These are phyloP conservation scores for Xylariales sp. DNA, from an alignment of 2,329 filamentous ascomycete genomes.

Conservation along the genomic window DNA sequence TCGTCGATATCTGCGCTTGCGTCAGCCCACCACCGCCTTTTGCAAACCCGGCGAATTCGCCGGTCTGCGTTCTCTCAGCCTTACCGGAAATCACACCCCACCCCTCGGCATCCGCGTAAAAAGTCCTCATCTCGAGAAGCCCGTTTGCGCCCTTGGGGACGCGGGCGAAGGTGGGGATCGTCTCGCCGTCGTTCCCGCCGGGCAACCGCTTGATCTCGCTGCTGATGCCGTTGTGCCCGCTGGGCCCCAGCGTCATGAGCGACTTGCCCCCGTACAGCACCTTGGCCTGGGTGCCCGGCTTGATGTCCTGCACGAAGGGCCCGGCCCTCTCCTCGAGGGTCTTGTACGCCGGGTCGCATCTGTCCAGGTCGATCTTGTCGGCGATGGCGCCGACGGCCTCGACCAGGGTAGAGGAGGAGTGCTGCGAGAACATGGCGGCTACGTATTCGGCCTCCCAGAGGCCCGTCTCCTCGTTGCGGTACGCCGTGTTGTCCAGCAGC, in stretches of 20 bases:
- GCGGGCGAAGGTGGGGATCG: conserved; percentile 60
- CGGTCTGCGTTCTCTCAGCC: background rate
- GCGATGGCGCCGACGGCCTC: conserved; percentile 77
- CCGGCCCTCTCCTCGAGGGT: conserved; percentile 76
- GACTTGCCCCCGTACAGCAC: conserved; percentile 64
- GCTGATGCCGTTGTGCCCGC: conserved; percentile 77
- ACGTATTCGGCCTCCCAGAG: conserved; percentile 86
- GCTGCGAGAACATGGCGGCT: conserved; percentile 80
- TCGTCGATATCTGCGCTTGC: conserved; percentile 81
- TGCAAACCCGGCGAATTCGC: background rate
- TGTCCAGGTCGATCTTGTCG: conserved; percentile 73
- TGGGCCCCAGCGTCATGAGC: conserved; percentile 72
- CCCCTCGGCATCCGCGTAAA: conserved; percentile 79
- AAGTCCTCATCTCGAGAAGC: conserved; percentile 73
- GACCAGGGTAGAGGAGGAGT: conserved; percentile 74
- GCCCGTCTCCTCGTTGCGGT: conserved; percentile 61
- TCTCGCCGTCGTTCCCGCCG: conserved; percentile 57
- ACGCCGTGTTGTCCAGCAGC: conserved; percentile 92
- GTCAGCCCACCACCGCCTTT: conserved; percentile 23
- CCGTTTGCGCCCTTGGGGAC: conserved; percentile 66
- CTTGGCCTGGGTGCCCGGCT: conserved; percentile 75
- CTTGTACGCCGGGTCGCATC: conserved; percentile 66
- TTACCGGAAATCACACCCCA: conserved; percentile 84
- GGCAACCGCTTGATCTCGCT: conserved; percentile 69
- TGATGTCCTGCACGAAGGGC: conserved; percentile 82